Base-by-base conservation (phyloP, 257 asterid genomes). In the Jacaranda copaia region DNA sequence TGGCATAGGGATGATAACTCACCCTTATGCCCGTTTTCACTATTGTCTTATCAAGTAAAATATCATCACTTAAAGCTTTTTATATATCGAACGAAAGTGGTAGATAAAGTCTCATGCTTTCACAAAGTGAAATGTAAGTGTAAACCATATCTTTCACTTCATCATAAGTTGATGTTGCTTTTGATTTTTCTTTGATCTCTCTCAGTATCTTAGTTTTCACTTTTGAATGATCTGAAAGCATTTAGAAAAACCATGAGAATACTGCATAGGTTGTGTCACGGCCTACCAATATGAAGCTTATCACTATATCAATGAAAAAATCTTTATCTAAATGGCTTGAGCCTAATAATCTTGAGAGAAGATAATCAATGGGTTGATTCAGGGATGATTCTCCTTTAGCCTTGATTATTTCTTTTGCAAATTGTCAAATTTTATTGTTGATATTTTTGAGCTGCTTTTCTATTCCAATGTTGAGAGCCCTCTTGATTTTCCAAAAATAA, bases 81-180 rank as follows among this genome's bases (percentile, higher is more conserved):
- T 87, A 87, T 0, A 72, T 2, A 38, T 89, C 91, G 13, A 56
- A 4, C 0, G 93, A 91, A 2, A 88, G 88, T 0, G 93, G 90
- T 0, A 90, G 93, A 45, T 89, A 85, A 13, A 88, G 81, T 70
- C 91, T 87, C 89, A 87, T 85, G 70, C 77, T 74, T 48, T 87
- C 93, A 14, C 87, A 85, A 1, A 89, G 80, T 4, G 88, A 81
- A 0, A 89, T 91, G 40, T 85, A 89, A 0, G 86, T 81, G 40
- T 87, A 89, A 3, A 84, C 70, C 89, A 88, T 82, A 38, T 82
- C 77, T 67, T 83, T 88, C 81, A 84, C 87, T 39, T 88, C 90
- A 11, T 88, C 90, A 14, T 84, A 86, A 1, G 72, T 79, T 18
- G 82, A 64, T 18, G 69, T 46, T 6, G 56, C 36, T 49, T 78